Evolutionary conservation across 371 early-diverging fungal species (phyloP).

Genomic region (Lichtheimia ornata): DNA sequence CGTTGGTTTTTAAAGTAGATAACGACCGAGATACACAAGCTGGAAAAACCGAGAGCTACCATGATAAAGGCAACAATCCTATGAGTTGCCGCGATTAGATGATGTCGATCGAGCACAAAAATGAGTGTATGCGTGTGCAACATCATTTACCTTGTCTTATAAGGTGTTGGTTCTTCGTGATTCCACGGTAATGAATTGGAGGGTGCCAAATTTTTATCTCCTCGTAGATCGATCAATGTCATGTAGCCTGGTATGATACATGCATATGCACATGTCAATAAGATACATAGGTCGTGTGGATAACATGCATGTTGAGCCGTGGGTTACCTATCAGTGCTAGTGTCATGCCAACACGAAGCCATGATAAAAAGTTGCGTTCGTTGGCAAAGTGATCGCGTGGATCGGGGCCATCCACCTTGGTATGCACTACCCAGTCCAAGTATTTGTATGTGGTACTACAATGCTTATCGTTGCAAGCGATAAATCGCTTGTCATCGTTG

Average conservation of each 20-base stretch:
- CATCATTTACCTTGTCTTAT: constrained; percentile 10
- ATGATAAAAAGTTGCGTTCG: constrained; percentile 41
- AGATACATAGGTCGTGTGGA: too few relatives aligned
- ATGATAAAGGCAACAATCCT: constrained; percentile 35
- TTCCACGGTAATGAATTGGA: constrained; percentile 43
- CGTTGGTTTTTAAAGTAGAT: constrained; percentile 43
- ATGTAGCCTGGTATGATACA: constrained; percentile 33
- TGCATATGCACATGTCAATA: not conserved
- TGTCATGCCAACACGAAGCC: constrained; percentile 46
- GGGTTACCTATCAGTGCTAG: constrained; percentile 36
- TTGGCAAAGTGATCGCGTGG: constrained; percentile 49
- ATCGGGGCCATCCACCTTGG: constrained; percentile 42
- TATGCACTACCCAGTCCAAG: constrained; percentile 34
- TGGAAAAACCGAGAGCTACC: constrained; percentile 34
- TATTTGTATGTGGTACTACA: constrained; percentile 35
- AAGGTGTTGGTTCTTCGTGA: constrained; percentile 13
- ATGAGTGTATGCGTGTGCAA: too few relatives aligned
- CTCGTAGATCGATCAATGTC: constrained; percentile 34
- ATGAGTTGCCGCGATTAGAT: not conserved
- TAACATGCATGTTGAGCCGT: not conserved
- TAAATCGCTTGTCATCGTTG: constrained; percentile 28
- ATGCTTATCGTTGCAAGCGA: constrained; percentile 31
- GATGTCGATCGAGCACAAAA: too few relatives aligned
- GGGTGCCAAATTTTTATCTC: constrained; percentile 36
- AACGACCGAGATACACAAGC: constrained; percentile 27